A percentile compares a stretch with the other conserved stretches of the same genome.
phyloP scores from a whole-genome alignment of 306 rosid genomes.

The Acacia acuminata region DNA sequence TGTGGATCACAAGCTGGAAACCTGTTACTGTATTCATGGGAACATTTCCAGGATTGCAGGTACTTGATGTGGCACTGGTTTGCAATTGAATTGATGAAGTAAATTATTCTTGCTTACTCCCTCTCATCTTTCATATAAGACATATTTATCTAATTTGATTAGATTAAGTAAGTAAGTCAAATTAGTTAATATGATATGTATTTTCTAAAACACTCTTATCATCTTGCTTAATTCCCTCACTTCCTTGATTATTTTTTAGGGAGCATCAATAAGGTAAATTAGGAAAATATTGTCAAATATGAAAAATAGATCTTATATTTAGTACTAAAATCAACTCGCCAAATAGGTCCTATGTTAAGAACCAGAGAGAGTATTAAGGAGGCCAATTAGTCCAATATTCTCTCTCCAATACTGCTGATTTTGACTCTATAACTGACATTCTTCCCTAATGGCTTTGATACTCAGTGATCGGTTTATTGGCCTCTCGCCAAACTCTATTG shows the following conservation, averaged over 20 bases:
- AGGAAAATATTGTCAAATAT: too few species aligned
- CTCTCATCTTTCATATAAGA: too few species aligned
- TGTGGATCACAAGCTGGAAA: slow-evolving; percentile 85
- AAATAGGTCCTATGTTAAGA: too few species aligned
- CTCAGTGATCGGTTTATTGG: slow-evolving; percentile 84
- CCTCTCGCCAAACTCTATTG: slow-evolving; percentile 75
- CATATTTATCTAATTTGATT: too few species aligned
- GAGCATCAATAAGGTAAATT: too few species aligned
- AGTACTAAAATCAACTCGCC: too few species aligned
- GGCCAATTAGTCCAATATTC: background rate
- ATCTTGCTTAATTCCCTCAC: too few species aligned
- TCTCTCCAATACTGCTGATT: slow-evolving; percentile 2
- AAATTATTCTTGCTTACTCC: background rate
- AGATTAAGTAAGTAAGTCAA: too few species aligned
- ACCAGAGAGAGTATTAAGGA: background rate
- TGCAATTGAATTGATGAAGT: slow-evolving; percentile 6
- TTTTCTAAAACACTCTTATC: too few species aligned
- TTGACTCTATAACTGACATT: background rate
- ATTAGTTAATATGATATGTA: too few species aligned
- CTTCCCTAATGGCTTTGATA: slow-evolving; percentile 31
- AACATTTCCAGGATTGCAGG: slow-evolving; percentile 93
- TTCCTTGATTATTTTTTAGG: too few species aligned
- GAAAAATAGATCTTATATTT: too few species aligned
- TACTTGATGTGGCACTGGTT: slow-evolving; percentile 29
- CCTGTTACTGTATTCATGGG: slow-evolving; percentile 85